Evolutionary conservation across 2,329 filamentous ascomycete species (phyloP).

Genomic region (Neonectria punicea): DNA sequence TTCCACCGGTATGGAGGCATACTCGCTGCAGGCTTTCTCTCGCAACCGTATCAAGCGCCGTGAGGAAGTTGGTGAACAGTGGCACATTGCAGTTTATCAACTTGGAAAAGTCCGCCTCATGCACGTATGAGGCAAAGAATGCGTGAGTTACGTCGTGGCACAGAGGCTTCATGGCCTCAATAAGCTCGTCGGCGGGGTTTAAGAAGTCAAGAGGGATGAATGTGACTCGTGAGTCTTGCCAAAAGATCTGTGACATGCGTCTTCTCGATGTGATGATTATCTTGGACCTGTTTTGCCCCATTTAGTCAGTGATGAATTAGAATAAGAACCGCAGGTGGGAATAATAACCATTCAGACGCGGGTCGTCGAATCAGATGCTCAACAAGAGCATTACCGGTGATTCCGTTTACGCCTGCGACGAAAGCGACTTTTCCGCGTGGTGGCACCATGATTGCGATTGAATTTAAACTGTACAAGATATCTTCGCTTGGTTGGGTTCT

Average conservation of each 20-base stretch:
- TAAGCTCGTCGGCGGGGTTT: constrained; percentile 28
- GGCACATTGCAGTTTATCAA: constrained; percentile 28
- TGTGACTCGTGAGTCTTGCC: constrained; percentile 28
- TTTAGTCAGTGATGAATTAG: background rate
- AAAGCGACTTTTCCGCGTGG: background rate
- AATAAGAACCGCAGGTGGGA: too few species aligned
- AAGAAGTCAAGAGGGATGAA: constrained; percentile 33
- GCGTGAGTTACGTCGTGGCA: constrained; percentile 33
- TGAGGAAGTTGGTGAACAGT: constrained; percentile 29
- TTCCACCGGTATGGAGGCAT: constrained; percentile 31
- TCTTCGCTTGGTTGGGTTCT: background rate
- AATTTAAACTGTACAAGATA: background rate
- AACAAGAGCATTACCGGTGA: background rate
- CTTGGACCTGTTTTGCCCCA: constrained; percentile 28
- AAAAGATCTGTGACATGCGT: constrained; percentile 17
- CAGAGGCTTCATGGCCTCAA: constrained; percentile 25
- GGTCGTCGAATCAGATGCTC: constrained; percentile 31
- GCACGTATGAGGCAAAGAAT: constrained; percentile 33
- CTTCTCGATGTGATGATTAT: constrained; percentile 32
- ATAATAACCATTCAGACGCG: constrained; percentile 29
- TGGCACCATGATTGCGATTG: background rate
- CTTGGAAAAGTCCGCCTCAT: constrained; percentile 29
- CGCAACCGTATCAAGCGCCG: constrained; percentile 27
- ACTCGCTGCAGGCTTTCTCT: constrained; percentile 23
- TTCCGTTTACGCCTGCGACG: background rate